Conservation (phyloP, 805 yeast genomes). For the Kregervanrija pseudodelftensis region DNA sequence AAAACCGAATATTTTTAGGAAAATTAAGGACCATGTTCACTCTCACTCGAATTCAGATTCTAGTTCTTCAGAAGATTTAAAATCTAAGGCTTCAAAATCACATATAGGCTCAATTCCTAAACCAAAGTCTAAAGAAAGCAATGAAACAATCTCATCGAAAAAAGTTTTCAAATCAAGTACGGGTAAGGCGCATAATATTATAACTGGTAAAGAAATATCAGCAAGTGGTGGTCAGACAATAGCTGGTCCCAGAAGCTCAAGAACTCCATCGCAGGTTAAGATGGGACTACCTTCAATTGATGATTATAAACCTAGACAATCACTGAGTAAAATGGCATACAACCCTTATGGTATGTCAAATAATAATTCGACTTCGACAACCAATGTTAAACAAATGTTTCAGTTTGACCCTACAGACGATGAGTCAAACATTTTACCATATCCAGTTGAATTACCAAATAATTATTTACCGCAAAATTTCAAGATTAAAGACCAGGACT, state of each 20-base stretch:
- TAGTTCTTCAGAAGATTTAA: too few species aligned
- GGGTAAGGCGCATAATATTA: too few species aligned
- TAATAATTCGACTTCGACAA: constrained; percentile 1
- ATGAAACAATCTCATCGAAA: too few species aligned
- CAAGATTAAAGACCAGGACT: constrained; percentile 41
- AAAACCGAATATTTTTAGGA: too few species aligned
- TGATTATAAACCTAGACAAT: constrained; percentile 15
- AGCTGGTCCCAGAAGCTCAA: constrained; percentile 2
- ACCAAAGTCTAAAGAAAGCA: too few species aligned
- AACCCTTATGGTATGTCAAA: constrained; percentile 53
- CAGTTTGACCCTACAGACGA: constrained; percentile 23
- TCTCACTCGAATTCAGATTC: too few species aligned
- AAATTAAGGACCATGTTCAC: too few species aligned
- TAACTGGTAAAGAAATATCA: too few species aligned
- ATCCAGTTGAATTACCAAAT: constrained; percentile 70
- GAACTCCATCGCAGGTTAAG: constrained; percentile 6
- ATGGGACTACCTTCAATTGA: constrained; percentile 27
- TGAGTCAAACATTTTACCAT: constrained; percentile 45
- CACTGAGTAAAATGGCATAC: constrained; percentile 39
- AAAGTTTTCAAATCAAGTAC: too few species aligned
- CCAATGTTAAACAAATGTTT: constrained; percentile 19
- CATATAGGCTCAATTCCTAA: too few species aligned
- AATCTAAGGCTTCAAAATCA: too few species aligned
- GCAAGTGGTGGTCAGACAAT: too few species aligned
- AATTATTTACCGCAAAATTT: constrained; percentile 52